Evolutionary conservation across 2,329 filamentous ascomycete genomes (phyloP).

Genomic region (Pestalotiopsis sp.): DNA sequence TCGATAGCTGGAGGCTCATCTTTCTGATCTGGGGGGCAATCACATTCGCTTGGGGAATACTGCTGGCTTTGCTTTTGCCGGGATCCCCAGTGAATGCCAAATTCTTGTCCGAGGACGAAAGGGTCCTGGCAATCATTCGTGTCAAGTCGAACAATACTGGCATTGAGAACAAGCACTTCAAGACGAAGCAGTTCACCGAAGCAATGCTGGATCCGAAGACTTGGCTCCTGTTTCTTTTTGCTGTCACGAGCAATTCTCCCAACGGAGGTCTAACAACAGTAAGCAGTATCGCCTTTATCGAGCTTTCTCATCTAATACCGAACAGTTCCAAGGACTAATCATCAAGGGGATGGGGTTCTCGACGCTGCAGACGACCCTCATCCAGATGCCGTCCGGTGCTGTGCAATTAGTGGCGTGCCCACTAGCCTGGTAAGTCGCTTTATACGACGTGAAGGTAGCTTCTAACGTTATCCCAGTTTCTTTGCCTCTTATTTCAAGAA

Average conservation of each 20-base stretch:
- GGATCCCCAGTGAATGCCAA: slow-evolving; percentile 58
- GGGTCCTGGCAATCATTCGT: slow-evolving; percentile 56
- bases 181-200: slow-evolving; percentile 57
- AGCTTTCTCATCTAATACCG: neutral
- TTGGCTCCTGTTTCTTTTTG: slow-evolving; percentile 57
- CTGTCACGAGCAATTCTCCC: slow-evolving; percentile 45
- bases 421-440: slow-evolving; percentile 12
- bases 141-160: slow-evolving; percentile 61
- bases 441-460: neutral
- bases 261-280: slow-evolving; percentile 28
- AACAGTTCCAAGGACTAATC: slow-evolving; percentile 13
- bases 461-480: slow-evolving; percentile 2
- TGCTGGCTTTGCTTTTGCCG: slow-evolving; percentile 59
- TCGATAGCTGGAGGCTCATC: slow-evolving; percentile 68
- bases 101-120: slow-evolving; percentile 52
- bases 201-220: slow-evolving; percentile 58
- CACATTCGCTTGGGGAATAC: slow-evolving; percentile 61
- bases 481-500: slow-evolving; percentile 11
- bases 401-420: slow-evolving; percentile 15
- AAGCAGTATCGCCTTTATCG: neutral
- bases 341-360: slow-evolving; percentile 18
- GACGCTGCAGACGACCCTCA: slow-evolving; percentile 16
- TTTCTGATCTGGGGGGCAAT: slow-evolving; percentile 66
- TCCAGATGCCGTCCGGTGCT: slow-evolving; percentile 17
- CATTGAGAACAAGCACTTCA: slow-evolving; percentile 58